Conservation (phyloP, 2,329 filamentous ascomycete species). For the Colletotrichum echinochloae region DNA sequence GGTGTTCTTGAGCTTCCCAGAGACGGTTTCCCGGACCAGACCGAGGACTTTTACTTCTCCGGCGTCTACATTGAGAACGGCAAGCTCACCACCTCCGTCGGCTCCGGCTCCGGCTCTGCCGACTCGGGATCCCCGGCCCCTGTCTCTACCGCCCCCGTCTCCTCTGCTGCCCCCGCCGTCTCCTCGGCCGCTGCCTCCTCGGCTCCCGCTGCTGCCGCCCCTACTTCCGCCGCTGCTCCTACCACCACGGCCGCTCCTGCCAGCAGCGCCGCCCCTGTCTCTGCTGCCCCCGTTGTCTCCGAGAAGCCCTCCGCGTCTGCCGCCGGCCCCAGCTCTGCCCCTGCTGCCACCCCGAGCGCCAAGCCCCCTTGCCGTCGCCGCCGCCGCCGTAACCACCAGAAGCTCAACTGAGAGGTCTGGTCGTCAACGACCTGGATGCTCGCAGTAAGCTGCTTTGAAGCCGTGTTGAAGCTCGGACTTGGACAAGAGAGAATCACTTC, state of each 20-base stretch:
- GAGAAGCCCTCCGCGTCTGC: conserved; percentile 34
- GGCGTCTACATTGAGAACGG: conserved; percentile 75
- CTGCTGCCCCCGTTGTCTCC: conserved; percentile 27
- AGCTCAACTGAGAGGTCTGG: conserved; percentile 25
- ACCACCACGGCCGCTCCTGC: conserved; percentile 32
- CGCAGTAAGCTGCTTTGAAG: too few species aligned
- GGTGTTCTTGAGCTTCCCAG: conserved; percentile 76
- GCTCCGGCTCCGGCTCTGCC: conserved; percentile 32
- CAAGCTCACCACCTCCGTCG: conserved; percentile 48
- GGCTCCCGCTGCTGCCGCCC: conserved; percentile 14
- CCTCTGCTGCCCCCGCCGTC: conserved; percentile 19
- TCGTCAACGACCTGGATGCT: background rate
- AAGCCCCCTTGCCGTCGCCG: conserved; percentile 38
- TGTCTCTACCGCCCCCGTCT: conserved; percentile 11
- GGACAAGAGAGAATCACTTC: conserved; percentile 12
- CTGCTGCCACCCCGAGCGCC: conserved; percentile 16
- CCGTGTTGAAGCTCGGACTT: background rate
- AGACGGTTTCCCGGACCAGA: conserved; percentile 62
- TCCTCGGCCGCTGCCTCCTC: conserved; percentile 14
- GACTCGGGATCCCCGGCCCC: conserved; percentile 9
- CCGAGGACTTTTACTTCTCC: conserved; percentile 79
- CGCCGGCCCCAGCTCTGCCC: conserved; percentile 27
- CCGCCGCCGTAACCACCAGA: conserved; percentile 34
- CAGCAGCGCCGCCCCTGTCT: conserved; percentile 21
- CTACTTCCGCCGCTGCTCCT: conserved; percentile 23